Evolutionary conservation across 306 rosid genomes (phyloP).

Genomic region (Urtica urens): DNA sequence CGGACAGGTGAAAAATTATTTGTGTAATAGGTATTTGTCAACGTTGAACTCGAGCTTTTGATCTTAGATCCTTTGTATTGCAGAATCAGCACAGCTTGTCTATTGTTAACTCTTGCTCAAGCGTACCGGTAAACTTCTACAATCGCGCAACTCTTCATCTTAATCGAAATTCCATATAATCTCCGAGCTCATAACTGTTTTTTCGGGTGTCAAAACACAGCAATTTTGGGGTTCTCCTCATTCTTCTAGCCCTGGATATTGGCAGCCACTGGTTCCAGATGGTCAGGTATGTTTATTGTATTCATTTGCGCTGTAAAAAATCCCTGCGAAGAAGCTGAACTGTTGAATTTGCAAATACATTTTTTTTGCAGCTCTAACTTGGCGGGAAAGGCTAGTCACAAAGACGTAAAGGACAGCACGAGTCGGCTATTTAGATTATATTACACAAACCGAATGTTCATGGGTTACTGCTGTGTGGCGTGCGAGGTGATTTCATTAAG

Average conservation of each 20-base stretch:
- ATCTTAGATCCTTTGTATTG: slow-evolving; percentile 20
- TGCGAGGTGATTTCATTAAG: slow-evolving; percentile 65
- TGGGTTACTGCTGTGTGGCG: slow-evolving; percentile 94
- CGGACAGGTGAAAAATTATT: slow-evolving; percentile 99
- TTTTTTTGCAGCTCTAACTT: slow-evolving; percentile 97
- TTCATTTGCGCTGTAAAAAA: no score
- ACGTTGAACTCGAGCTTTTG: slow-evolving; percentile 15
- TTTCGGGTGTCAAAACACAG: slow-evolving; percentile 57
- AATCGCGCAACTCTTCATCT: slow-evolving; percentile 7
- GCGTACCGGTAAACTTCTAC: slow-evolving; percentile 47
- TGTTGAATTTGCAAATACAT: no score
- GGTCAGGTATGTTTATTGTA: slow-evolving; percentile 98
- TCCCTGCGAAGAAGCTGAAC: no score
- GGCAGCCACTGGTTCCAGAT: slow-evolving; percentile 98
- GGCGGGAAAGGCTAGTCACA: slow-evolving; percentile 83
- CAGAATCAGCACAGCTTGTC: slow-evolving; percentile 98
- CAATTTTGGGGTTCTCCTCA: slow-evolving; percentile 67
- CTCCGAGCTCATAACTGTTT: slow-evolving; percentile 24
- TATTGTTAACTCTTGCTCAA: slow-evolving; percentile 84
- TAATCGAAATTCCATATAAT: slow-evolving; percentile 7
- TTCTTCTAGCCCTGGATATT: slow-evolving; percentile 89
- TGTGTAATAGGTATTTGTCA: no score
- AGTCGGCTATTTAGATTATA: slow-evolving; percentile 84
- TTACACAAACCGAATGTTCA: slow-evolving; percentile 86
- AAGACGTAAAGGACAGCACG: slow-evolving; percentile 95